These are phyloP conservation scores for Lablab purpureus DNA, from an alignment of 306 rosid species.

Conservation along the genomic window DNA sequence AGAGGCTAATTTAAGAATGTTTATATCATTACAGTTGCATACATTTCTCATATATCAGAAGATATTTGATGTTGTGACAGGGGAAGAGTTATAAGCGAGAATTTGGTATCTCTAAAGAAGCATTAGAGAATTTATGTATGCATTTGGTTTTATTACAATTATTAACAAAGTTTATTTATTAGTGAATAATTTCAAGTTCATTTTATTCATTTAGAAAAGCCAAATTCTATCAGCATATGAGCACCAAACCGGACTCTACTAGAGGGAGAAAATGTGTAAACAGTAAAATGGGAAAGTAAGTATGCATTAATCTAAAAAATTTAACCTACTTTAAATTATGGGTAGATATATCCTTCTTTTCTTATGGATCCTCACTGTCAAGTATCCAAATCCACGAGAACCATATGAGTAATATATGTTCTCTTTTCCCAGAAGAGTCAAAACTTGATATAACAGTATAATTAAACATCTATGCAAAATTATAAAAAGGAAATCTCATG, in stretches of 20 bases:
- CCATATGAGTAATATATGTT: neutral
- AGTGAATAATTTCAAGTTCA: too few relatives aligned
- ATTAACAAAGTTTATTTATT: too few relatives aligned
- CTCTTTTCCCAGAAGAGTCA: neutral
- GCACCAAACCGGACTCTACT: neutral
- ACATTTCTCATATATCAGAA: constrained; percentile 1
- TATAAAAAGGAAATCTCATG: too few relatives aligned
- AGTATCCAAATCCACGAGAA: neutral
- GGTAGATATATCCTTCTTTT: neutral
- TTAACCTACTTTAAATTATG: neutral
- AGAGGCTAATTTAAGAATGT: constrained; percentile 12
- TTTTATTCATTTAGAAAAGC: too few relatives aligned
- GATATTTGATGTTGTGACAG: neutral
- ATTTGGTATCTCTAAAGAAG: too few relatives aligned
- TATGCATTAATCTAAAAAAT: neutral
- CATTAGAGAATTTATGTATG: too few relatives aligned
- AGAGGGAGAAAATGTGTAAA: neutral
- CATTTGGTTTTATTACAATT: too few relatives aligned
- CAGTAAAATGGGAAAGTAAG: neutral
- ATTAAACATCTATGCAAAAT: neutral
- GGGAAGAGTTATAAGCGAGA: neutral
- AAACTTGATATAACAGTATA: neutral
- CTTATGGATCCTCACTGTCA: neutral
- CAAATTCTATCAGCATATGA: neutral
- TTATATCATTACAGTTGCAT: constrained; percentile 22